phyloP scores from a whole-genome alignment of 2,329 filamentous ascomycete species.

The Graphiopsis chlorocephala region DNA sequence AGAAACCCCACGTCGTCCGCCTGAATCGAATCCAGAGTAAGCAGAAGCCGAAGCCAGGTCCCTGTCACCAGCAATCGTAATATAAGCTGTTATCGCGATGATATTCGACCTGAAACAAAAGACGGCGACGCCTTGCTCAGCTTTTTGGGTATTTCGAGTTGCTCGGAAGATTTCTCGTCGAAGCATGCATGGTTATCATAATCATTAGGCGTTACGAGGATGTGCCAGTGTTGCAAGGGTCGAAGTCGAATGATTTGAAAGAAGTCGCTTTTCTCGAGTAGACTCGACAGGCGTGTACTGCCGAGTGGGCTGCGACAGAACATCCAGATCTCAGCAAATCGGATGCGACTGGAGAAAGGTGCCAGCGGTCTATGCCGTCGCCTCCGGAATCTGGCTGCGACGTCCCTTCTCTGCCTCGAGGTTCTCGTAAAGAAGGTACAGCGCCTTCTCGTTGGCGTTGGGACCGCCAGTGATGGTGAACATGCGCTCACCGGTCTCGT shows the following conservation, averaged over 20 bases:
- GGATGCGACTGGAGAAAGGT: slow-evolving; percentile 14
- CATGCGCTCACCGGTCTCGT: slow-evolving; percentile 98
- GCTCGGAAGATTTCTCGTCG: slow-evolving; percentile 22
- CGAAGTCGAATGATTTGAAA: slow-evolving; percentile 1
- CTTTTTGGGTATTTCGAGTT: slow-evolving; percentile 21
- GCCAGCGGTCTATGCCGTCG: slow-evolving; percentile 21
- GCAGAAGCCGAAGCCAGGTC: background rate
- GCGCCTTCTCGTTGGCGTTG: slow-evolving; percentile 88
- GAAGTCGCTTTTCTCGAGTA: background rate
- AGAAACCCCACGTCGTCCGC: slow-evolving; percentile 6
- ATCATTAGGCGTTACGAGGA: slow-evolving; percentile 28
- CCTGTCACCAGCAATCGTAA: background rate
- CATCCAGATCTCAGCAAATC: slow-evolving; percentile 14
- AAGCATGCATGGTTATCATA: slow-evolving; percentile 28
- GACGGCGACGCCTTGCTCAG: slow-evolving; percentile 13
- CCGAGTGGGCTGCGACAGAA: slow-evolving; percentile 13
- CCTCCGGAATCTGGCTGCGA: slow-evolving; percentile 70
- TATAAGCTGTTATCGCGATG: slow-evolving; percentile 10
- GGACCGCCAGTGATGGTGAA: slow-evolving; percentile 98
- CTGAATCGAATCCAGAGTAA: slow-evolving; percentile 4
- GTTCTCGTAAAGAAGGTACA: slow-evolving; percentile 97
- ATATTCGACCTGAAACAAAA: background rate
- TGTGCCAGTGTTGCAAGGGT: slow-evolving; percentile 18
- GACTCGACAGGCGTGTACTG: slow-evolving; percentile 1
- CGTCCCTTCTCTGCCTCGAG: slow-evolving; percentile 99